Base-by-base conservation (phyloP, 2,329 filamentous ascomycete species). In the Fusarium bulbicola region DNA sequence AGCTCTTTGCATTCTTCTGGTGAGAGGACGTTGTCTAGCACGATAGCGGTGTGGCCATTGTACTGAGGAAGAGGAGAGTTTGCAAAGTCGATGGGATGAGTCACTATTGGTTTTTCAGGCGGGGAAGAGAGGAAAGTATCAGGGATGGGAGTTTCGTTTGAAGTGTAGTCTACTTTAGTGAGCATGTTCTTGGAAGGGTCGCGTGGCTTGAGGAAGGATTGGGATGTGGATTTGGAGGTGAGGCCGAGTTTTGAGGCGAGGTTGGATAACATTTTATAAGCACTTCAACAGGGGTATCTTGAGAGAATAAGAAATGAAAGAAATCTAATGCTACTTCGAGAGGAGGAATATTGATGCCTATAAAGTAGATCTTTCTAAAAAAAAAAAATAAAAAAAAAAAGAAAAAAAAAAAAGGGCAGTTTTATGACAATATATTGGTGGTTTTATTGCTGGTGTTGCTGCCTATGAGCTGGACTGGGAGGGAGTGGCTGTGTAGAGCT, bases 21-120 rank as follows among this genome's bases (percentile, higher is more conserved):
- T 1, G 80, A 81, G 60, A 93, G 80, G 34, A 90, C 86, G 61
- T 90, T 86, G 78, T 92, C 89, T 14, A 93, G 83, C 1, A 92
- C 79, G 14, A 88, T 84, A 14, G 91, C 91, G 75, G 88, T 89
- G 45, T 80, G 76, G 43, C 82, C 81, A 13, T 83, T 79, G 79
- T 91, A 90, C 70, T 88, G 83, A 7, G 85, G 85, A 4, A 92
- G 78, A 1, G 75, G 70, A 18, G 84, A 85, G 26, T 82, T 76
- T 6, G 79, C 75, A 77, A 91, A 92, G 76, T 91, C 83, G 70
- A 93, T 85, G 20, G 79, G 80, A 3, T 77, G 78, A 28, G 83
- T 81, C 8, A 74, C 82, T 34, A 89, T 82, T 36, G 84, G 82
- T 1, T 77, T 72, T 36, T 82, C 62, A 68, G 88, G 79, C 1